Evolutionary conservation across 2,329 filamentous ascomycete genomes (phyloP), one percentile per base, ranked within the genome.

Genomic region (Alternaria rosae): DNA sequence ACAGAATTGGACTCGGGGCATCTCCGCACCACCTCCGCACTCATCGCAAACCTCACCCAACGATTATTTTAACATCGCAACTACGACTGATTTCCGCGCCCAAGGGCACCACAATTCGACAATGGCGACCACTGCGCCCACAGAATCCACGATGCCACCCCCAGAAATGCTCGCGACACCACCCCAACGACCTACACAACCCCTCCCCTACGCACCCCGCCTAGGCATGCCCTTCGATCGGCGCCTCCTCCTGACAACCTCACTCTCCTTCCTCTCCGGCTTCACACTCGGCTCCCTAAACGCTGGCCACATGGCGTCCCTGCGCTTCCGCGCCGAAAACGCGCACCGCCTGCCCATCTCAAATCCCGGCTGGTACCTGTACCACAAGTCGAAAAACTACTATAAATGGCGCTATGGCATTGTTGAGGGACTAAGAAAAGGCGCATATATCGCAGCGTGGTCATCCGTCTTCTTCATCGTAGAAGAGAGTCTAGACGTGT

Each of bases 311-410:
- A 89, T 87, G 76, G 88, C 92, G 1, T 90, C 91, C 54, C 85
- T 97, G 60, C 91, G 91, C 41, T 99, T 97, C 82, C 91, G 94
- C 57, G 95, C 95, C 62, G 95, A 99, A 81, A 97, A 99, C 76
- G 93, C 95, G 1, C 95, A 99, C 84, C 92, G 94, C 68, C 88
- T 97, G 65, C 95, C 95, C 20, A 89, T 88, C 4, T 90, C 90
- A 1, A 89, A 92, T 25, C 88, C 89, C 3, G 94, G 93, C 17
- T 99, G 95, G 95, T 99, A 94, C 77, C 87, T 98, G n/a, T 99
- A 99, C 80, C 94, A 98, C 84, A 97, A 97, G 82, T 92, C 89
- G 77, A 98, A 98, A 81, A 98, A 97, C 80, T 98, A 99, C 82
- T 89, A 93, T 72, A 87, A 91, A 54, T 89, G 92, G 72, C 86